Conservation (phyloP, 148 eudicot genomes). For the Nyssa sinensis region DNA sequence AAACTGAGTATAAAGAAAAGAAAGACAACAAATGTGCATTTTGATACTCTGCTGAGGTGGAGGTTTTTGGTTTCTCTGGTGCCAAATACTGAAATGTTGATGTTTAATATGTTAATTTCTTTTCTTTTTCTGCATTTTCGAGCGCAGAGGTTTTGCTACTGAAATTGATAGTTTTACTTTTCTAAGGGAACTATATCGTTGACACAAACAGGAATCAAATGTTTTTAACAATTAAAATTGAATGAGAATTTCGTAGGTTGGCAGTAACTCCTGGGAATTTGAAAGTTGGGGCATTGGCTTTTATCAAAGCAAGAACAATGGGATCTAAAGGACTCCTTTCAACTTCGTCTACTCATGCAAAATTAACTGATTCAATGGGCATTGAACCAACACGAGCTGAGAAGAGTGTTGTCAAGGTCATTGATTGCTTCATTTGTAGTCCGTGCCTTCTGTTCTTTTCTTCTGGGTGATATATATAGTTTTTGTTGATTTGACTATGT, state of each 20-base stretch:
- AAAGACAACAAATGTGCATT: background rate
- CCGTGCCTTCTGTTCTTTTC: background rate
- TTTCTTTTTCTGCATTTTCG: background rate
- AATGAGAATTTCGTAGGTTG: conserved; percentile 36
- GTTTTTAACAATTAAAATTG: background rate
- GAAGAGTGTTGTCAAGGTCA: conserved; percentile 24
- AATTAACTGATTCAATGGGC: conserved; percentile 16
- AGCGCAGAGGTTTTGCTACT: background rate
- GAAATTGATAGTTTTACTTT: background rate
- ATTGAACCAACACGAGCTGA: conserved; percentile 14
- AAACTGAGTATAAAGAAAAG: background rate
- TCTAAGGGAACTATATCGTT: background rate
- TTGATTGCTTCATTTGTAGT: background rate
- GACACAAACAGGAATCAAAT: background rate
- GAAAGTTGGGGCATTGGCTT: conserved; percentile 19
- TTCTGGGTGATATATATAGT: background rate
- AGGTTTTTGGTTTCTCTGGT: background rate
- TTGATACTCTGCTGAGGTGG: background rate
- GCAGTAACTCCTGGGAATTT: conserved; percentile 34
- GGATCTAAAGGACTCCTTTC: conserved; percentile 26
- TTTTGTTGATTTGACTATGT: conserved; percentile 4
- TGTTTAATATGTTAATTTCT: background rate
- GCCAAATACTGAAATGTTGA: background rate
- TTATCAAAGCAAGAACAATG: conserved; percentile 28
- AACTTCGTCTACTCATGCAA: conserved; percentile 14